Percentiles rank a stretch among this genome's conserved stretches.
Evolutionary conservation across 2,329 filamentous ascomycete species (phyloP).

Genomic region (Xylaria sp.): DNA sequence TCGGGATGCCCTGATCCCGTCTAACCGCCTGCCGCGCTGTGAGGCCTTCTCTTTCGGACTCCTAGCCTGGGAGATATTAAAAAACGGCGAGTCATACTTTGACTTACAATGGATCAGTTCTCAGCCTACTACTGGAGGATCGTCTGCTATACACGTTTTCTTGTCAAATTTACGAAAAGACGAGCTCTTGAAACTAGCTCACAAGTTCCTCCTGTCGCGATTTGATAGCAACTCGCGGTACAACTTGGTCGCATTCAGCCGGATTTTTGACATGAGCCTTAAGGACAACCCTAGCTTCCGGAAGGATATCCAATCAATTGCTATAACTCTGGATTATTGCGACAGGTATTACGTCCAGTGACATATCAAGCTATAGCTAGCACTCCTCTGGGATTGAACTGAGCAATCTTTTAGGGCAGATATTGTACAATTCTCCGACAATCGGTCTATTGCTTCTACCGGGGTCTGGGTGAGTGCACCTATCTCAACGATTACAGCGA

Average conservation of each 20-base stretch:
- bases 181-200: background rate
- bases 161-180: background rate
- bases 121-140: background rate
- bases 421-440: background rate
- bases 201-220: background rate
- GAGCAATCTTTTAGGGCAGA: background rate
- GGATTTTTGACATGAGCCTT: background rate
- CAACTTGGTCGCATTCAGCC: background rate
- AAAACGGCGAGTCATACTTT: background rate
- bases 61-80: background rate
- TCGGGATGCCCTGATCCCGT: background rate
- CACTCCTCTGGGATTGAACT: background rate
- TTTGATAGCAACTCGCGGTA: background rate
- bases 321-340: background rate
- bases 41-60: background rate
- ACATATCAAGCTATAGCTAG: background rate
- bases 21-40: background rate
- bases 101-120: background rate
- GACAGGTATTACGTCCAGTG: background rate
- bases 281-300: background rate
- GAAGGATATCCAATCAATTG: background rate
- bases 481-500: background rate
- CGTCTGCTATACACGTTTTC: background rate
- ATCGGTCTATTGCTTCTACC: background rate
- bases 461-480: background rate